These are phyloP conservation scores for Venturia effusa DNA, from an alignment of 2,329 filamentous ascomycete species.

Conservation along the genomic window DNA sequence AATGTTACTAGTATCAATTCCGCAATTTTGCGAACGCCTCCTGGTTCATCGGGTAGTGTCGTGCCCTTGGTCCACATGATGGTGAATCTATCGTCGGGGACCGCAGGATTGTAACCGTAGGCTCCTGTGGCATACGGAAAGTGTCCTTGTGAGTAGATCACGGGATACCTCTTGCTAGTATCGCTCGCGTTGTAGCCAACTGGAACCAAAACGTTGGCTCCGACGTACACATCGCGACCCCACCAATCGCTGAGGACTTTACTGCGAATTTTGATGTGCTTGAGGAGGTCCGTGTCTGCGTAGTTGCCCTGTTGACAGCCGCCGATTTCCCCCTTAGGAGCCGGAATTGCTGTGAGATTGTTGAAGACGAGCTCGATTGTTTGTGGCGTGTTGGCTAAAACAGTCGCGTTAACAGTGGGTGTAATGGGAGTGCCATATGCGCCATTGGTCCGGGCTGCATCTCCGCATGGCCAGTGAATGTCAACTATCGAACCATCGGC, in stretches of 20 bases:
- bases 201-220: conserved; percentile 26
- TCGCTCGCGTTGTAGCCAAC: conserved; percentile 23
- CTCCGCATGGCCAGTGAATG: conserved; percentile 27
- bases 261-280: conserved; percentile 28
- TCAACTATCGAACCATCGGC: conserved; percentile 26
- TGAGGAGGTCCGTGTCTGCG: conserved; percentile 22
- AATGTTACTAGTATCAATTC: conserved; percentile 27
- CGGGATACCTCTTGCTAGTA: conserved; percentile 22
- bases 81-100: neutral
- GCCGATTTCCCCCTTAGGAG: conserved; percentile 25
- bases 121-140: conserved; percentile 18
- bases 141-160: conserved; percentile 26
- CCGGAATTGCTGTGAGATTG: conserved; percentile 17
- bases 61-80: neutral
- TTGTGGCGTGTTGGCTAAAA: conserved; percentile 20
- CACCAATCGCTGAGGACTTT: conserved; percentile 26
- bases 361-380: conserved; percentile 23
- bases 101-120: neutral
- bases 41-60: conserved; percentile 17
- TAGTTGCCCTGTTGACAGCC: conserved; percentile 30
- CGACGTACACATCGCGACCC: conserved; percentile 26
- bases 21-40: conserved; percentile 19
- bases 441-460: conserved; percentile 21
- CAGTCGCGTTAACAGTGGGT: conserved; percentile 17
- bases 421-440: conserved; percentile 24